Evolutionary conservation across 1,284 basidiomycete genomes (phyloP).

Genomic region (Cutaneotrichosporon sp.): DNA sequence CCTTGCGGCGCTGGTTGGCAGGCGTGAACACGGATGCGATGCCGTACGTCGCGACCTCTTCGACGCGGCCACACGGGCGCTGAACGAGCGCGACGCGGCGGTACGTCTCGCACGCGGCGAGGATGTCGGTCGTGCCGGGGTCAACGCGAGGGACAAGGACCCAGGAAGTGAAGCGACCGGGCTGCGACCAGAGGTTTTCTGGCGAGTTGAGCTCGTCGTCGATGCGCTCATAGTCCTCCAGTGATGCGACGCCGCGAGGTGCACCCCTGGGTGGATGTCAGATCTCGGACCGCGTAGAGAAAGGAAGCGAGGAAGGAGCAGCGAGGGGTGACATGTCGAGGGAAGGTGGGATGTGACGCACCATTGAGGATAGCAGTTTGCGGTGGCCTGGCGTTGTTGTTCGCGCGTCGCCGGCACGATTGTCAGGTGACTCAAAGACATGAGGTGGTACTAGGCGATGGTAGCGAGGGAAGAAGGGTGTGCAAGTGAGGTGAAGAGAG

Average conservation of each 20-base stretch:
- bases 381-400: constrained; percentile 3
- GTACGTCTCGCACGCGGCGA: constrained; percentile 13
- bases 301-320: background rate
- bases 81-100: constrained; percentile 2
- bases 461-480: too few species aligned
- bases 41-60: constrained; percentile 28
- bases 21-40: constrained; percentile 43
- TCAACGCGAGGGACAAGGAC: constrained; percentile 18
- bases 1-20: constrained; percentile 29
- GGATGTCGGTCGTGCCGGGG: constrained; percentile 6
- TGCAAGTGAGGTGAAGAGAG: too few species aligned
- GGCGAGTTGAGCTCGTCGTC: constrained; percentile 10
- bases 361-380: constrained; percentile 13
- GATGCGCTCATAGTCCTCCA: constrained; percentile 1
- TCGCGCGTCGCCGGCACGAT: constrained; percentile 4
- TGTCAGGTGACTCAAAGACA: background rate
- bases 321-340: background rate
- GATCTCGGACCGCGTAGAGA: too few species aligned
- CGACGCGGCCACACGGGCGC: background rate
- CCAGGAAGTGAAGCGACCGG: constrained; percentile 14
- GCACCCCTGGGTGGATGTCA: constrained; percentile 4
- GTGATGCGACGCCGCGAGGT: constrained; percentile 1
- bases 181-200: constrained; percentile 7
- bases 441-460: background rate
- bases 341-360: background rate